These are phyloP conservation scores for Apiospora kogelbergensis DNA, from an alignment of 2,329 filamentous ascomycete genomes.

Conservation along the genomic window DNA sequence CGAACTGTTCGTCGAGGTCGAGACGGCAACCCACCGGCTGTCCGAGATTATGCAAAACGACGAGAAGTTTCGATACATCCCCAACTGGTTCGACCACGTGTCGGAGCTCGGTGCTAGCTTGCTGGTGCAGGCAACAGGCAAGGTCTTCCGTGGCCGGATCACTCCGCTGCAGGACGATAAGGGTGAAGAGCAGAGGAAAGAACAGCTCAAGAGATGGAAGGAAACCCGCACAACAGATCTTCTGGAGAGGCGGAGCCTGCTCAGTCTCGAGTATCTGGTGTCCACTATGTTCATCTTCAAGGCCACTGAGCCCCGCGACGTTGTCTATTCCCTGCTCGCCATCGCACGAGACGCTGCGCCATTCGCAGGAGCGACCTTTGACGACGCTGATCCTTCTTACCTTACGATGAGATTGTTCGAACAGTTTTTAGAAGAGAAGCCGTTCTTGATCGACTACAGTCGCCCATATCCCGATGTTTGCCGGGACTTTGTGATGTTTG, in stretches of 20 bases:
- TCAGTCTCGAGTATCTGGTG: neutral
- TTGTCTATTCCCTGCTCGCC: slow-evolving; percentile 33
- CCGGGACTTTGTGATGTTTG: slow-evolving; percentile 34
- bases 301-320: slow-evolving; percentile 28
- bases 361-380: slow-evolving; percentile 8
- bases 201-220: neutral
- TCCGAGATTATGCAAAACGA: slow-evolving; percentile 14
- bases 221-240: neutral
- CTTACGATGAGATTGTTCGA: neutral
- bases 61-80: slow-evolving; percentile 23
- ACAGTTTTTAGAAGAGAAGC: slow-evolving; percentile 22
- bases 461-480: slow-evolving; percentile 31
- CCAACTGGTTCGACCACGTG: slow-evolving; percentile 35
- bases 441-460: slow-evolving; percentile 34
- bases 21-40: neutral
- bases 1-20: neutral
- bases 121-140: slow-evolving; percentile 34
- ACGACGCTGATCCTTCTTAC: slow-evolving; percentile 12
- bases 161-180: neutral
- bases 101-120: slow-evolving; percentile 34
- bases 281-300: neutral
- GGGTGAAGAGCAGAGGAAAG: neutral
- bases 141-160: slow-evolving; percentile 26
- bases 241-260: neutral
- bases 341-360: slow-evolving; percentile 34